phyloP scores from a whole-genome alignment of 31 red algal genomes.

The Odonthalia washingtoniensis region DNA sequence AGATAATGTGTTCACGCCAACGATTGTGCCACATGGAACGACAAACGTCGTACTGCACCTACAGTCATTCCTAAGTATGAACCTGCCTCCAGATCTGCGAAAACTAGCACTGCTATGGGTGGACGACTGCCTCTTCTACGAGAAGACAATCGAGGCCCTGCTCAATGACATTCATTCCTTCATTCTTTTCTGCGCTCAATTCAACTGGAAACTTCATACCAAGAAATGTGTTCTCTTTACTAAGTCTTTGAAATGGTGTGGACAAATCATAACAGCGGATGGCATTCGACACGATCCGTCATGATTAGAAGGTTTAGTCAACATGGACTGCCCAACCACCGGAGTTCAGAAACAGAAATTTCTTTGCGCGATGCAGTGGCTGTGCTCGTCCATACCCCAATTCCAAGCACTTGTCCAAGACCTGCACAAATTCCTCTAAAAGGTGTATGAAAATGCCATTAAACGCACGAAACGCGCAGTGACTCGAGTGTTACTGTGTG shows the following conservation, averaged over 20 bases:
- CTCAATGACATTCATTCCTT: background rate
- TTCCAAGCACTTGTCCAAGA: background rate
- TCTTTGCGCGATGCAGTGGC: too few relatives aligned
- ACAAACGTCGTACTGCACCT: too few relatives aligned
- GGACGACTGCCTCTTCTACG: background rate
- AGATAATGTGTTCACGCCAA: too few relatives aligned
- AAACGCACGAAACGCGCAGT: slow-evolving; percentile 26
- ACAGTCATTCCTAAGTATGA: too few relatives aligned
- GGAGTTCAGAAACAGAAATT: too few relatives aligned
- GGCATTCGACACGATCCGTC: background rate
- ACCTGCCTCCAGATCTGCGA: background rate
- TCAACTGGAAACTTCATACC: background rate
- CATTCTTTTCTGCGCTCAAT: background rate
- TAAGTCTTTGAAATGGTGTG: background rate
- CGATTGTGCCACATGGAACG: too few relatives aligned
- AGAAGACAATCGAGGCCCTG: background rate
- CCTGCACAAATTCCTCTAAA: slow-evolving; percentile 21
- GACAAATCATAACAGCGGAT: background rate
- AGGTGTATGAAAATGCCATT: background rate
- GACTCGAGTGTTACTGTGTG: background rate
- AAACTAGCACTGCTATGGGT: background rate
- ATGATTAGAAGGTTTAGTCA: background rate
- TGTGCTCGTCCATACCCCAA: too few relatives aligned
- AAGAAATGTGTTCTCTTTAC: background rate
- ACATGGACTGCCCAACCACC: too few relatives aligned